Base-by-base conservation (phyloP, 2,329 filamentous ascomycete species). In the Drechslerella dactyloides region DNA sequence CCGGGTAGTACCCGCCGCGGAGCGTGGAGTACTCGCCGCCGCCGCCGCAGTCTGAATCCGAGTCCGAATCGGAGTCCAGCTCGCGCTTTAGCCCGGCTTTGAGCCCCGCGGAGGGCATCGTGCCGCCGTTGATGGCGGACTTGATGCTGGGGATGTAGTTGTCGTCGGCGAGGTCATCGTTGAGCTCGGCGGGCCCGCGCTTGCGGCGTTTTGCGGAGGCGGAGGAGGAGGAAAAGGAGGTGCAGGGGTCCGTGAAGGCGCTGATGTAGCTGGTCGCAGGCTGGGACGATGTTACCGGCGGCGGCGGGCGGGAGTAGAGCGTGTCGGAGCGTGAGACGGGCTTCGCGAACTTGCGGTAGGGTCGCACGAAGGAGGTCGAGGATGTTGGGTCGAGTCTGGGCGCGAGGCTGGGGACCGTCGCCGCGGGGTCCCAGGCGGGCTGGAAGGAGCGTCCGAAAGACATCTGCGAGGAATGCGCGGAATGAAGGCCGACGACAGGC, bases 261-360 rank as follows among this genome's bases (percentile, higher is more conserved):
- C 61, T 57, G 17, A 69, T 69, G 58, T 62, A 69, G 23, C 65
- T 62, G 21, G 65, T 57, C 30, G 27, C 27, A 8, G 27, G 8
- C 4, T 3, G 8, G 27, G 27, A 33, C 27, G 27, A 33, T 8
- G 27, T 4, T 8, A 8, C 27, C 27, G 65, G 52, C 33, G 33
- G 52, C 30, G 65, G 56, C 15, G 57, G 65, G 4, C 58, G 51
- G 37, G 27, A 50, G 35, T 62, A 50, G 35, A 62, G 62, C 23
- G 59, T 46, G 15, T 69, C 65, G 33, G 65, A 69, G 30, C 65
- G 58, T 15, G 65, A 69, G 46, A 69, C 58, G 40, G 65, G 65
- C 57, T 69, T 69, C 11, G 65, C 65, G 27, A 62, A 69, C 57
- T 62, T 69, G 21, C 65, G 65, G 46, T 62, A 58, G n/a, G 65